These are phyloP conservation scores for Davidsoniella neocaledoniae DNA, from an alignment of 2,329 filamentous ascomycete genomes.

Conservation along the genomic window DNA sequence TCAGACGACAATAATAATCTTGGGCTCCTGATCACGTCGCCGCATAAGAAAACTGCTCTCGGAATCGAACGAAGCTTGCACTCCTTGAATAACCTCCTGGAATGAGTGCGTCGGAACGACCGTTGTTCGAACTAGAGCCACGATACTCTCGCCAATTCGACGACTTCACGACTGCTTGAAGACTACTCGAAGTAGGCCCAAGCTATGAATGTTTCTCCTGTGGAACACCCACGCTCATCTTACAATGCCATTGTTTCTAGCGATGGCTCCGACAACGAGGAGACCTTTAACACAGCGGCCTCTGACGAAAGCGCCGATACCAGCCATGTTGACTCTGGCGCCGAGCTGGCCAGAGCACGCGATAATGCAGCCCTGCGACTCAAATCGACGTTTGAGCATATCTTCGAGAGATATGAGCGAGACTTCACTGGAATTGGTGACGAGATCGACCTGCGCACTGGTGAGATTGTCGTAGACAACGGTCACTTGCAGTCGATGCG, in stretches of 20 bases:
- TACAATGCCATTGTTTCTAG: neutral
- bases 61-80: too few species aligned
- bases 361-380: slow-evolving; percentile 52
- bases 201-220: too few species aligned
- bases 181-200: too few species aligned
- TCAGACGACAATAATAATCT: too few species aligned
- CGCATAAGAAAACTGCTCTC: too few species aligned
- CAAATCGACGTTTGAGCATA: slow-evolving; percentile 70
- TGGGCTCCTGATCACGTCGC: too few species aligned
- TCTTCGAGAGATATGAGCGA: slow-evolving; percentile 74
- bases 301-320: slow-evolving; percentile 28
- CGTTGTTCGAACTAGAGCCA: neutral
- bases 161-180: too few species aligned
- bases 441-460: slow-evolving; percentile 72
- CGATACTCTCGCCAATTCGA: too few species aligned
- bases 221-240: neutral
- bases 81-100: too few species aligned
- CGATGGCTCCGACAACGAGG: slow-evolving; percentile 24
- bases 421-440: slow-evolving; percentile 75
- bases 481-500: slow-evolving; percentile 57
- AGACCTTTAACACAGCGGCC: slow-evolving; percentile 9
- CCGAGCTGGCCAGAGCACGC: slow-evolving; percentile 43
- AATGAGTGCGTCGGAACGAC: too few species aligned
- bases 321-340: slow-evolving; percentile 31
- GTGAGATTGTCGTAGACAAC: slow-evolving; percentile 75